These are phyloP conservation scores for Nothophaeocryptopus gaeumannii DNA, from an alignment of 2,329 filamentous ascomycete species.

Conservation along the genomic window DNA sequence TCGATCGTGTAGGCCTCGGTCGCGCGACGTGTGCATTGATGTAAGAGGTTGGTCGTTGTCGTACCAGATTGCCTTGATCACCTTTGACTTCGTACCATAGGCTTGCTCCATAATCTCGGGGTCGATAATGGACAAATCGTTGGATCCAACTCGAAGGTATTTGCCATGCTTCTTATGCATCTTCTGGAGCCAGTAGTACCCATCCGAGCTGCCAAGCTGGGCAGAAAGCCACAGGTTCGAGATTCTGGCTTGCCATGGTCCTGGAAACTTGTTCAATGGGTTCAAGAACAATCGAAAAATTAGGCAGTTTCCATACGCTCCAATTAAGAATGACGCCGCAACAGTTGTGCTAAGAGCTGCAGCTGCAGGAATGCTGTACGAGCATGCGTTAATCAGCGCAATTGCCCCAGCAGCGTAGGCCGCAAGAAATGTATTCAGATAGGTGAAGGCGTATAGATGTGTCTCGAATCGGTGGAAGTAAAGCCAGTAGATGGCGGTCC, in stretches of 20 bases:
- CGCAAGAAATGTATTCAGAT: slow-evolving; percentile 24
- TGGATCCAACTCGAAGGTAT: slow-evolving; percentile 38
- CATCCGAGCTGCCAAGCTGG: slow-evolving; percentile 29
- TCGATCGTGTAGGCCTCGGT: slow-evolving; percentile 39
- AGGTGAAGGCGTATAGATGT: slow-evolving; percentile 29
- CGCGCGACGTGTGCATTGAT: slow-evolving; percentile 42
- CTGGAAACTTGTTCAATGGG: slow-evolving; percentile 35
- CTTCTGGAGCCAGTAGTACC: slow-evolving; percentile 29
- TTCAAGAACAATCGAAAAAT: slow-evolving; percentile 38
- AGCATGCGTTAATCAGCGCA: slow-evolving; percentile 19
- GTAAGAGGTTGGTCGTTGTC: slow-evolving; percentile 33
- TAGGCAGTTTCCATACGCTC: slow-evolving; percentile 34
- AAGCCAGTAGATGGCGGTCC: slow-evolving; percentile 23
- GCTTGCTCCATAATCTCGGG: slow-evolving; percentile 39
- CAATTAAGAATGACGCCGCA: slow-evolving; percentile 21
- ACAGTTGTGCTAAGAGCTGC: slow-evolving; percentile 12
- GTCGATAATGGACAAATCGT: slow-evolving; percentile 38
- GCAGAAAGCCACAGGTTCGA: slow-evolving; percentile 34
- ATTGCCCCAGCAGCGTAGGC: slow-evolving; percentile 17
- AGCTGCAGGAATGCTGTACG: slow-evolving; percentile 13
- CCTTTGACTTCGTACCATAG: slow-evolving; percentile 40
- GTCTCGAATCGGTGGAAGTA: slow-evolving; percentile 29
- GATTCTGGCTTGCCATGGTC: slow-evolving; percentile 36
- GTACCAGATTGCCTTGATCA: slow-evolving; percentile 45
- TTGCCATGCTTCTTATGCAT: slow-evolving; percentile 38